Conservation (phyloP, 257 asterid species). For the Fraxinus cuspidata region DNA sequence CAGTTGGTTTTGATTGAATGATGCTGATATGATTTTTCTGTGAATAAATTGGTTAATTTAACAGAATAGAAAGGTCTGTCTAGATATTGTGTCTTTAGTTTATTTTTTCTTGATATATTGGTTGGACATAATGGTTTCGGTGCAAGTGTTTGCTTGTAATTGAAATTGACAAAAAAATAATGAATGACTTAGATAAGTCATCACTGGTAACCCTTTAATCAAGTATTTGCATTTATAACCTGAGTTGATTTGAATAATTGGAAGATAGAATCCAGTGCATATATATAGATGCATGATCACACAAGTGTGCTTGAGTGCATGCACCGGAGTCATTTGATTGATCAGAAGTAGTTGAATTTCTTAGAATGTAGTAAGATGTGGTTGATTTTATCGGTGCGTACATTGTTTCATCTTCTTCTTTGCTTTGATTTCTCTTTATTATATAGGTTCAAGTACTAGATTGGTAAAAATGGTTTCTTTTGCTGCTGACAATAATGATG, state of each 20-base stretch:
- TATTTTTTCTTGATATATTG: neutral
- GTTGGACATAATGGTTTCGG: neutral
- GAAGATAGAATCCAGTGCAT: neutral
- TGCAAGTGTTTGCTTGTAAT: neutral
- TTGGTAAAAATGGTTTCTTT: neutral
- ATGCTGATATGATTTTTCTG: neutral
- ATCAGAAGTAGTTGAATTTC: constrained; percentile 2
- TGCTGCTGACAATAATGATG: neutral
- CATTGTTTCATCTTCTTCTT: neutral
- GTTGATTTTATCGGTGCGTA: neutral
- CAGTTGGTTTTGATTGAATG: neutral
- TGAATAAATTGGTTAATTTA: neutral
- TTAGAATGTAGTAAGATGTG: neutral
- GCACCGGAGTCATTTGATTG: neutral
- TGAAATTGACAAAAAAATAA: neutral
- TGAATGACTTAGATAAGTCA: neutral
- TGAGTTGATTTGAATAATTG: neutral
- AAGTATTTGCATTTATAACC: neutral
- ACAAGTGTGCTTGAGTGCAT: too few relatives aligned
- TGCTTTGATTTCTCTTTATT: neutral
- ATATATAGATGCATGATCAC: neutral
- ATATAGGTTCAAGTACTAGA: neutral
- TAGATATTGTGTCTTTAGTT: neutral
- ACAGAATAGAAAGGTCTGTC: neutral
- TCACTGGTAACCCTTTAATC: neutral